Percentiles rank a stretch among this genome's conserved stretches.
Conservation (phyloP, 2,329 filamentous ascomycete genomes). For the Penicillium capsulatum region DNA sequence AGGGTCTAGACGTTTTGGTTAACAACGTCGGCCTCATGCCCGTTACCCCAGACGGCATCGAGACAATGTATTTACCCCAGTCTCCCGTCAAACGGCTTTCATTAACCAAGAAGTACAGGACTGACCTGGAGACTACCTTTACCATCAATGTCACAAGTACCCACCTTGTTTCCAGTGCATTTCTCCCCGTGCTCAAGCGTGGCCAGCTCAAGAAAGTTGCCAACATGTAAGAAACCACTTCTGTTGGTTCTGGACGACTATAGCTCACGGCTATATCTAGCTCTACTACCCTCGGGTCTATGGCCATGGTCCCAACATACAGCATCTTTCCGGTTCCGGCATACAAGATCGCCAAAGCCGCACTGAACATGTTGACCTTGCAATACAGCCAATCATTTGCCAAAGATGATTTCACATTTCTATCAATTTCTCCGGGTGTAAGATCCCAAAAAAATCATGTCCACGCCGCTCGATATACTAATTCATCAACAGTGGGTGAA, state of each 20-base stretch:
- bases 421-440: slow-evolving; percentile 46
- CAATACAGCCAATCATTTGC: slow-evolving; percentile 29
- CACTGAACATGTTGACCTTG: slow-evolving; percentile 47
- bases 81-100: too few species aligned
- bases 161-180: slow-evolving; percentile 35
- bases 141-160: slow-evolving; percentile 39
- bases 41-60: slow-evolving; percentile 7
- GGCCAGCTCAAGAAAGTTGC: slow-evolving; percentile 41
- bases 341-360: slow-evolving; percentile 48
- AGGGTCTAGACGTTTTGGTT: slow-evolving; percentile 36
- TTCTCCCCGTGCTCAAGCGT: slow-evolving; percentile 34
- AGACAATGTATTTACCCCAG: slow-evolving; percentile 11
- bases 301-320: slow-evolving; percentile 24
- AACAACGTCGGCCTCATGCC: slow-evolving; percentile 29
- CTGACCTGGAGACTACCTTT: slow-evolving; percentile 27
- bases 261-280: slow-evolving; percentile 22
- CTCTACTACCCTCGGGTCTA: slow-evolving; percentile 42
- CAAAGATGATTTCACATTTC: slow-evolving; percentile 42
- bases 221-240: slow-evolving; percentile 34
- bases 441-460: slow-evolving; percentile 18
- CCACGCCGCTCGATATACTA: not conserved
- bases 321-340: slow-evolving; percentile 28
- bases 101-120: slow-evolving; percentile 8
- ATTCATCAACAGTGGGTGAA: slow-evolving; percentile 37
- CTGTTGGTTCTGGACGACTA: not conserved